phyloP scores from a whole-genome alignment of 129 eudicot species.

The Artemisia argyi region DNA sequence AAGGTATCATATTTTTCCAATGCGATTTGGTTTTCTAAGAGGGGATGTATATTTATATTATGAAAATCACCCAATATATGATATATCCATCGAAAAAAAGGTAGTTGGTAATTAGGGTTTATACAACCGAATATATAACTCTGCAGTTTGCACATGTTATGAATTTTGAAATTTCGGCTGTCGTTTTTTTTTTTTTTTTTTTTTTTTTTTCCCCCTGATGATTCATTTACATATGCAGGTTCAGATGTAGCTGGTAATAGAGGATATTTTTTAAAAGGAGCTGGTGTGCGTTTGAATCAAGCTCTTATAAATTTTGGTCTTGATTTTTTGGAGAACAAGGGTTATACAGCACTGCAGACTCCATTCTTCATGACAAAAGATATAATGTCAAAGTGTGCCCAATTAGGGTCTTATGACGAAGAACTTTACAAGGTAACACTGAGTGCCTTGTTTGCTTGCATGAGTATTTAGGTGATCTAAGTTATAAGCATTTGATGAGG shows the following conservation, averaged over 20 bases:
- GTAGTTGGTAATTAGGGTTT: neutral
- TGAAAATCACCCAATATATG: neutral
- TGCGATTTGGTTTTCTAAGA: neutral
- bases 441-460: neutral
- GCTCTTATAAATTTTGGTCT: slow-evolving; percentile 87
- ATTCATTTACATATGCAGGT: slow-evolving; percentile 41
- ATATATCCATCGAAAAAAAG: neutral
- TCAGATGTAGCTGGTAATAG: slow-evolving; percentile 95
- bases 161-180: neutral
- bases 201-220: too few species aligned
- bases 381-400: slow-evolving; percentile 93
- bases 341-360: slow-evolving; percentile 64
- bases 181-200: neutral
- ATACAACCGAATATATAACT: neutral
- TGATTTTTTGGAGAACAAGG: slow-evolving; percentile 63
- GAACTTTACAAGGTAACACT: slow-evolving; percentile 90
- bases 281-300: slow-evolving; percentile 83
- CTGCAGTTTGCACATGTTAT: neutral
- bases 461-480: neutral
- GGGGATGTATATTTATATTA: neutral
- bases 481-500: too few species aligned
- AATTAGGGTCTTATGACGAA: slow-evolving; percentile 93
- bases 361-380: slow-evolving; percentile 94
- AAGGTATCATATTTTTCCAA: slow-evolving; percentile 45
- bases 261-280: slow-evolving; percentile 88